Evolutionary conservation across 352 stramenopile species (phyloP), one percentile per base, ranked within the genome.

Genomic region (Pythium sp.): DNA sequence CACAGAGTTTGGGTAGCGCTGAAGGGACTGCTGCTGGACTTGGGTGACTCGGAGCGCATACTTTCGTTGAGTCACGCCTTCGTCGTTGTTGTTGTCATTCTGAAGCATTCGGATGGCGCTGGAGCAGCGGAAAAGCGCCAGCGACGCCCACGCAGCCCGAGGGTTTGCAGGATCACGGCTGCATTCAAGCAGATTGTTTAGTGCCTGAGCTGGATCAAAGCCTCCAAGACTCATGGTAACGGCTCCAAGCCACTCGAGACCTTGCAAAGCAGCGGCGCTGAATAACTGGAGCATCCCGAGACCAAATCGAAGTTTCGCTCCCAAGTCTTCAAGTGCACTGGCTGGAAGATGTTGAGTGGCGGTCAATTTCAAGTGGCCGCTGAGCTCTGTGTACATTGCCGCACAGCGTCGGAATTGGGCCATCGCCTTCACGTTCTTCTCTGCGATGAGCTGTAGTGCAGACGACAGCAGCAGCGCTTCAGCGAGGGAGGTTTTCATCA

Each of bases 111-210:
- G 65, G 64, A 83, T 56, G 0, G 59, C 67, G 5, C 60, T 54
- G 0, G 70, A 73, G 65, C 67, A 69, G 63, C 81, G 68, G 61
- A 79, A 77, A 18, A 83, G 61, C 20, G 62, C 65, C 34, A 83
- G 62, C 1, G 76, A 67, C 14, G 74, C 65, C 76, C 76, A 83
- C 22, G 77, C 72, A 3, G 62, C 55, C 41, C 73, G 74, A 41
- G 69, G 43, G 51, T 70, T 58, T 4, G 30, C 38, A 49, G 26
- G 22, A n/a, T 56, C 54, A 24, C 32, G 51, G 4, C 68, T 41
- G 51, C 69, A 76, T 28, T 63, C 55, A 14, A 83, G 26, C 12
- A 83, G 65, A 55, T 73, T 65, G 24, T 76, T 62, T 0, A 83
- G 47, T 0, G 74, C 76, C 26, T 63, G 74, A 12, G 67, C 75